Evolutionary conservation across 140 eudicot genomes (phyloP), one percentile per base, ranked within the genome.

Genomic region (Stevia rebaudiana): DNA sequence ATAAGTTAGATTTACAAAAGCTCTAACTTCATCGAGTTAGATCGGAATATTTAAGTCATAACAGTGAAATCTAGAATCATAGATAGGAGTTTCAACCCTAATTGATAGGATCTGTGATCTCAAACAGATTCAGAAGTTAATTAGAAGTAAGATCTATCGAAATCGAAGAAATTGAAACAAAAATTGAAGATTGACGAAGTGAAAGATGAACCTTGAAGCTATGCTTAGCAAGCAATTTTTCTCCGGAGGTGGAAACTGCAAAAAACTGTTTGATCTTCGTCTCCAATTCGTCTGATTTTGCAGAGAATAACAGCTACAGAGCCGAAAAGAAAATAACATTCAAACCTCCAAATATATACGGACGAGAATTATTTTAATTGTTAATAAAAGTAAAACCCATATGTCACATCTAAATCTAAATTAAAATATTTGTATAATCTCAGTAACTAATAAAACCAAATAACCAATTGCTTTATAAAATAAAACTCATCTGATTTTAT

Each of bases 141-240:
- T 30, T 16, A 24, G 22, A 48, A 42, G 69, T 30, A 40, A 18
- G 65, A 74, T 67, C 42, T 19, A 74, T 3, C 23, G 28, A 57
- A 74, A 13, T 65, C 22, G 2, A 51, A 21, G 40, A 15, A 30
- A 46, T 21, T 42, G n/a, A 23, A 53, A 30, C 9, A 4, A 24
- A 39, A 28, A 40, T 4, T 7, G 7, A 4, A 11, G 8, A 36
- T 0, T 15, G 4, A 35, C 7, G 8, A 28, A 24, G 65, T 19
- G 13, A 33, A 31, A 61, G n/a, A 52, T 12, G 58, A 47, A 70
- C 72, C 65, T 69, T 53, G 64, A 69, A 69, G 71, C 11, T 61
- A 62, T 1, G 76, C 78, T 71, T 72, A 71, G 82, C 78, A 59
- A 77, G 78, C 39, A 77, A 77, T 66, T 77, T 69, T 42, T 67